Percentiles rank a stretch among this genome's conserved stretches.
Evolutionary conservation across 768 basidiomycete species (phyloP).

Genomic region (Psilocybe azurescens): DNA sequence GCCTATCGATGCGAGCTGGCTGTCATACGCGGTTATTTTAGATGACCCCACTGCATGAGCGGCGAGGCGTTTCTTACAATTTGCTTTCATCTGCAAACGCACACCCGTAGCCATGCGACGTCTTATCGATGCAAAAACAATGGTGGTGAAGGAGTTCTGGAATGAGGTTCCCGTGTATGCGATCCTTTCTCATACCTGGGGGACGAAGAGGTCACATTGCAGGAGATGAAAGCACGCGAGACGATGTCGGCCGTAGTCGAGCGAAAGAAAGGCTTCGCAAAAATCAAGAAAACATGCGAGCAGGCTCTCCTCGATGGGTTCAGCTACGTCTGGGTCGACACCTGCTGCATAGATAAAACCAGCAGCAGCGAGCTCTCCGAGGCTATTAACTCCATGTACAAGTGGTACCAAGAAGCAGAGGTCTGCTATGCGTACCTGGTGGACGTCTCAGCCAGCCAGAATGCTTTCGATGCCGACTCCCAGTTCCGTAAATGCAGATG

Average conservation of each 20-base stretch:
- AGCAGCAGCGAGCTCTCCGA: constrained; percentile 13
- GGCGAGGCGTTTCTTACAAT: too few relatives aligned
- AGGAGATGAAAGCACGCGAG: neutral
- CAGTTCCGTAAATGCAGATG: constrained; percentile 7
- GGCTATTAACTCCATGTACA: constrained; percentile 15
- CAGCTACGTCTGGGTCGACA: constrained; percentile 13
- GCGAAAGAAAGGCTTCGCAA: constrained; percentile 3
- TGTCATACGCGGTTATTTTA: too few relatives aligned
- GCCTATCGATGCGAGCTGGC: too few relatives aligned
- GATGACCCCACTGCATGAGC: too few relatives aligned
- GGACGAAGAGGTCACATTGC: constrained; percentile 5
- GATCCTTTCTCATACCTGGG: constrained; percentile 15
- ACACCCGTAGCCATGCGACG: neutral
- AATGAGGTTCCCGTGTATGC: constrained; percentile 8
- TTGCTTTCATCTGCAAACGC: too few relatives aligned
- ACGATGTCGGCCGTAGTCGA: neutral
- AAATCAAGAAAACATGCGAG: constrained; percentile 11
- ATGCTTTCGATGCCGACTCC: neutral
- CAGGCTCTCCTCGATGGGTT: neutral
- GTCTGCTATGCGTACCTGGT: constrained; percentile 16
- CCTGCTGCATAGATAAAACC: constrained; percentile 12
- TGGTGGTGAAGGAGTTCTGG: constrained; percentile 3
- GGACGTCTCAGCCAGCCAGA: neutral
- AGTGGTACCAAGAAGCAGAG: constrained; percentile 3
- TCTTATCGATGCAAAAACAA: constrained; percentile 7